Evolutionary conservation across 257 asterid genomes (phyloP), one percentile per base, ranked within the genome.

Genomic region (Hygrophila difformis): DNA sequence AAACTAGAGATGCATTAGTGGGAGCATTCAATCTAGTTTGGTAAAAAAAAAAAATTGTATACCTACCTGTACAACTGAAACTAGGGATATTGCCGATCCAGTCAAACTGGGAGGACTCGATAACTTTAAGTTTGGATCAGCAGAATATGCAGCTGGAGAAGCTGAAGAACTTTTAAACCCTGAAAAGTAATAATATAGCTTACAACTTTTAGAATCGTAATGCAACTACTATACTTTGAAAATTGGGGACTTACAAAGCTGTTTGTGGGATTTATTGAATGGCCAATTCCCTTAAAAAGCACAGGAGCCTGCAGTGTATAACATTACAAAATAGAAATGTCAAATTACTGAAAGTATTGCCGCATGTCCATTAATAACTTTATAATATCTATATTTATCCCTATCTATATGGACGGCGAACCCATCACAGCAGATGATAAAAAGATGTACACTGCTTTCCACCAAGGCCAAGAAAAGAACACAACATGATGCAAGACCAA

Each of bases 201-300:
- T 5, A 4, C 0, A 29, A 41, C 18, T 45, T 6, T 46, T 38
- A 44, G 16, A 29, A 20, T 38, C 17, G 19, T 28, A 18, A 39
- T 0, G 37, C 19, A 44, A 43, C 14, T 53, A 19, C 18, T 13
- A 31, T 19, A 13, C 8, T 55, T 28, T 36, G 5, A n/a, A n/a
- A n/a, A n/a, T n/a, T 37, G 13, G 28, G 47, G 57, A 46, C 29
- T 57, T 80, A 87, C 95, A 95, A 87, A 62, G 70, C 61, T 74
- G 68, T 71, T 87, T 37, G 85, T 74, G 38, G 93, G 80, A 70
- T 76, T 78, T 49, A 87, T 59, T 1, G 82, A 76, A 64, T 84
- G 97, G 24, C 97, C 92, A 39, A 77, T 75, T 59, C 97, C 97
- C 66, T 72, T 83, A 52, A 75, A 87, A 55, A 87, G 79, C 49